phyloP scores from a whole-genome alignment of 148 eudicot species.

The Salicornia ramosissima region DNA sequence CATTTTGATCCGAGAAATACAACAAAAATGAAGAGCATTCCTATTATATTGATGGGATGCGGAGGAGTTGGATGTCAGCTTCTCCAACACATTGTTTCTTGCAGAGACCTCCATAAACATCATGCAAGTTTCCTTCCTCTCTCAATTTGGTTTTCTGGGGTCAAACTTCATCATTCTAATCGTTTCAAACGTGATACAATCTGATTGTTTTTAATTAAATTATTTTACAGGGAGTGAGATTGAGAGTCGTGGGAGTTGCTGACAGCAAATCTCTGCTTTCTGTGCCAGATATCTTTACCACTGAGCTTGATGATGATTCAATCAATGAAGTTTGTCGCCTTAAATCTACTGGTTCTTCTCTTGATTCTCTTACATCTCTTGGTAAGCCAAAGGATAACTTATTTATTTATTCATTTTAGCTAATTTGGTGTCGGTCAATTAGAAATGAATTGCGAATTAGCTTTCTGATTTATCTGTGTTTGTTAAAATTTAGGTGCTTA shows the following conservation, averaged over 20 bases:
- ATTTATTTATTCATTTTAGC: background rate
- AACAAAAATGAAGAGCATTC: slow-evolving; percentile 51
- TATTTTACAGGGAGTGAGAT: slow-evolving; percentile 53
- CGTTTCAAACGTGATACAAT: background rate
- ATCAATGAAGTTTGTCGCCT: slow-evolving; percentile 49
- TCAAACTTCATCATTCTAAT: background rate
- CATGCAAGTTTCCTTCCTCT: slow-evolving; percentile 27
- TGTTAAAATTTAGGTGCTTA: slow-evolving; percentile 39
- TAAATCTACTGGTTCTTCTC: slow-evolving; percentile 56
- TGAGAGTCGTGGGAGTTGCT: slow-evolving; percentile 76
- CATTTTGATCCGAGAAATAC: too few species aligned
- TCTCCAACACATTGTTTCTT: slow-evolving; percentile 72
- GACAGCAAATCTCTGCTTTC: slow-evolving; percentile 72
- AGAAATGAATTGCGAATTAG: background rate
- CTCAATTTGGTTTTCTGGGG: background rate
- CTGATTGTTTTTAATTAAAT: background rate
- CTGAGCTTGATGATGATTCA: slow-evolving; percentile 66
- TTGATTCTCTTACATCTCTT: slow-evolving; percentile 34
- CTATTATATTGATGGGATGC: slow-evolving; percentile 71
- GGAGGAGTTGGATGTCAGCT: slow-evolving; percentile 96
- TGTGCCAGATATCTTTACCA: slow-evolving; percentile 48
- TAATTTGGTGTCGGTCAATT: background rate
- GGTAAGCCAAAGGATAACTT: slow-evolving; percentile 32
- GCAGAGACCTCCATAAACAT: slow-evolving; percentile 48
- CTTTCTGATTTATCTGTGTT: background rate